phyloP scores from a whole-genome alignment of 2,329 filamentous ascomycete genomes.

The Aspergillus tanneri region DNA sequence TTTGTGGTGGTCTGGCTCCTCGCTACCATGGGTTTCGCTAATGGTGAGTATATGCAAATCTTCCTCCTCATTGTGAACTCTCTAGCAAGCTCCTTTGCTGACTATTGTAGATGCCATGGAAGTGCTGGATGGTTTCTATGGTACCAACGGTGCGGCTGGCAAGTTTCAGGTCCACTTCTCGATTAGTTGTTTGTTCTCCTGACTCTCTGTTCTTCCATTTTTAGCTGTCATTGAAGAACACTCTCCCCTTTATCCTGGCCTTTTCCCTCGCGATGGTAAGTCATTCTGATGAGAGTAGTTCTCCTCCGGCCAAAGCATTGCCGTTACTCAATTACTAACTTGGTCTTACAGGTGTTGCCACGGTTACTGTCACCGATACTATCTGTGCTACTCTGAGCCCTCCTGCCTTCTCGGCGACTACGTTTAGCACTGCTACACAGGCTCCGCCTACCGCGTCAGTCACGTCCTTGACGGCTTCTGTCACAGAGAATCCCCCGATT shows the following conservation, averaged over 20 bases:
- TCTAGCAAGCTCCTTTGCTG: neutral
- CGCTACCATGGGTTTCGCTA: constrained; percentile 13
- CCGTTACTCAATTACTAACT: constrained; percentile 5
- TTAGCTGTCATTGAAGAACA: too few species aligned
- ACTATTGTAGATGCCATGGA: constrained; percentile 2
- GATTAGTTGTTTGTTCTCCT: constrained; percentile 1
- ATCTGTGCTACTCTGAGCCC: constrained; percentile 12
- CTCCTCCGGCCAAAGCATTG: too few species aligned
- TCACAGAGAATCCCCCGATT: neutral
- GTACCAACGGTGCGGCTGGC: too few species aligned
- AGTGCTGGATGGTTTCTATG: neutral
- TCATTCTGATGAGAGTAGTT: too few species aligned
- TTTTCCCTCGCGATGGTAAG: constrained; percentile 10
- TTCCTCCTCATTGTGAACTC: neutral
- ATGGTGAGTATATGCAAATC: constrained; percentile 20
- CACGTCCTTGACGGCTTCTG: neutral
- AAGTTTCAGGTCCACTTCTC: too few species aligned
- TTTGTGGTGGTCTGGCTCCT: constrained; percentile 24
- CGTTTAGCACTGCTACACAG: neutral
- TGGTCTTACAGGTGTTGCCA: constrained; percentile 3
- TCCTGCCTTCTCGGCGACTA: neutral
- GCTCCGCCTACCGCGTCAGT: neutral
- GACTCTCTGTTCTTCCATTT: neutral
- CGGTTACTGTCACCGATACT: constrained; percentile 28
- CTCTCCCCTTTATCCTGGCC: neutral